A percentile compares a stretch with the other conserved stretches of the same genome.
phyloP scores from a whole-genome alignment of 257 asterid genomes.

The Solanum verrucosum region DNA sequence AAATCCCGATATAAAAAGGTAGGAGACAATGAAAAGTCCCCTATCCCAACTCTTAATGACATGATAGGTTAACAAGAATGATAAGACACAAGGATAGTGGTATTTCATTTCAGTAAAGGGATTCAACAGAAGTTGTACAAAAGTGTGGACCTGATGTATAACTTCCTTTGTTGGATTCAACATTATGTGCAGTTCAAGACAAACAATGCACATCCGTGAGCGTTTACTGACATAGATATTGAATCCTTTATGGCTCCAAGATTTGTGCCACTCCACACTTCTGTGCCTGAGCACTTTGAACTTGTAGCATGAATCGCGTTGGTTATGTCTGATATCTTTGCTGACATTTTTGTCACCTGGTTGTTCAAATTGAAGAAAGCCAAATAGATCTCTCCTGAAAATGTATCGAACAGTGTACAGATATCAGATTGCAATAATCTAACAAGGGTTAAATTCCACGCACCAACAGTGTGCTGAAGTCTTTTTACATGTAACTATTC shows the following conservation, averaged over 20 bases:
- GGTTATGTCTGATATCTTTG: conserved; percentile 36
- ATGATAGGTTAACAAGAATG: not conserved
- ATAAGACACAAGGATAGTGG: not conserved
- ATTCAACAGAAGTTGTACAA: not conserved
- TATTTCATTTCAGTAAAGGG: not conserved
- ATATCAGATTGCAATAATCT: not conserved
- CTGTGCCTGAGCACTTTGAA: conserved; percentile 41
- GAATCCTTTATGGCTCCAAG: conserved; percentile 39
- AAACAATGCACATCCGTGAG: conserved; percentile 71
- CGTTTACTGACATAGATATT: conserved; percentile 29
- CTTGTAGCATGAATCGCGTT: conserved; percentile 37
- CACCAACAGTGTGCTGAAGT: not conserved
- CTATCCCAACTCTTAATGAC: not conserved
- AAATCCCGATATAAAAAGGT: not conserved
- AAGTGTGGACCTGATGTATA: not conserved
- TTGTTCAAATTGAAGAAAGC: conserved; percentile 67
- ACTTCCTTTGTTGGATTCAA: not conserved
- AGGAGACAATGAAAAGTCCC: not conserved
- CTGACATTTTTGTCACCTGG: conserved; percentile 24
- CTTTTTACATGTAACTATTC: not conserved
- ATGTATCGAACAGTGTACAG: not conserved
- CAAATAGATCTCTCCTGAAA: conserved; percentile 66
- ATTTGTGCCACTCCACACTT: conserved; percentile 68
- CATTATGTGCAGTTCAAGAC: conserved; percentile 39
- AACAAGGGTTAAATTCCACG: not conserved